A percentile compares a stretch with the other conserved stretches of the same genome.
Conservation (phyloP, 2,329 filamentous ascomycete species). For the Aureobasidium melanogenum region DNA sequence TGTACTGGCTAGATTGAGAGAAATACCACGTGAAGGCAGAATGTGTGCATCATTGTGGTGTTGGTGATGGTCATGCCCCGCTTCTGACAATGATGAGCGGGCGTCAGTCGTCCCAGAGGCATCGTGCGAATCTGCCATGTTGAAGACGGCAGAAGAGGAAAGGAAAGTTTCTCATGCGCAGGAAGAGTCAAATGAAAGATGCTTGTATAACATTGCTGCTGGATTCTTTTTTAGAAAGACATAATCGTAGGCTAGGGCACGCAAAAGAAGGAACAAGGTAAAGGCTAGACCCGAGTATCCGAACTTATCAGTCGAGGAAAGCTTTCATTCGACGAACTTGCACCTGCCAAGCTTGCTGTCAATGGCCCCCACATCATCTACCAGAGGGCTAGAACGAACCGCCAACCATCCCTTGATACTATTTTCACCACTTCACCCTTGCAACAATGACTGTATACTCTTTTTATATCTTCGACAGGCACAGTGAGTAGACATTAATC, state of each 20-base stretch:
- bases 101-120: neutral
- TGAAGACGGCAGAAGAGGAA: neutral
- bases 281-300: neutral
- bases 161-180: neutral
- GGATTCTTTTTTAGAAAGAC: neutral
- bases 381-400: conserved; percentile 5
- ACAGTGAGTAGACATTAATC: conserved; percentile 54
- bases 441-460: conserved; percentile 81
- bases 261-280: neutral
- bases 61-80: conserved; percentile 20
- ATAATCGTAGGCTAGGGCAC: neutral
- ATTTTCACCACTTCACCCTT: neutral
- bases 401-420: neutral
- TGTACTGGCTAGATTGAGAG: conserved; percentile 35
- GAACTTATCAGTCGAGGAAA: neutral
- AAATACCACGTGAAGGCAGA: conserved; percentile 39
- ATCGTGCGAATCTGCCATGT: conserved; percentile 7
- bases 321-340: neutral
- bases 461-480: conserved; percentile 98
- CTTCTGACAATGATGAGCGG: conserved; percentile 9
- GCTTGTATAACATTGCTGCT: conserved; percentile 6
- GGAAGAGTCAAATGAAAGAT: conserved; percentile 3
- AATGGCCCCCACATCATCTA: neutral
- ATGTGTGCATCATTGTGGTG: conserved; percentile 16
- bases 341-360: conserved; percentile 3